Evolutionary conservation across 345 rosid genomes (phyloP).

Genomic region (Brassica rapa): DNA sequence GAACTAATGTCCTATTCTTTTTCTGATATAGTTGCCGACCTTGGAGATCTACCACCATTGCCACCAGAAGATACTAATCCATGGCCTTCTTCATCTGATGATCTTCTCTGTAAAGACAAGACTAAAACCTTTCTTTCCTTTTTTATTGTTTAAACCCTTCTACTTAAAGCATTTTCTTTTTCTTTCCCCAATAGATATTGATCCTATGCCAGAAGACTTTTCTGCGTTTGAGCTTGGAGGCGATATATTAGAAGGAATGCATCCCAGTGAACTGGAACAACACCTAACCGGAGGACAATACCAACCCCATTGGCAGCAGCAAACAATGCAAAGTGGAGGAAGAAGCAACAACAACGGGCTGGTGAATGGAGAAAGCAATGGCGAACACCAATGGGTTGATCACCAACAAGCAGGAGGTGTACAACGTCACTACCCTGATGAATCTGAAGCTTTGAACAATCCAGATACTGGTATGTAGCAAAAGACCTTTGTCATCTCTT

Average conservation of each 20-base stretch:
- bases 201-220: background rate
- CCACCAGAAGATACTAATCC: background rate
- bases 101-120: background rate
- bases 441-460: constrained; percentile 4
- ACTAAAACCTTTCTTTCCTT: background rate
- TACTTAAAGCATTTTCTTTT: constrained; percentile 6
- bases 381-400: background rate
- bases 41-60: background rate
- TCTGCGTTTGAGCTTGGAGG: background rate
- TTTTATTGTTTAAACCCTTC: background rate
- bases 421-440: background rate
- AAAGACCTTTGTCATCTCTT: too few species aligned
- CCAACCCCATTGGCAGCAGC: background rate
- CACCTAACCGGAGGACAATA: background rate
- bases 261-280: background rate
- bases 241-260: background rate
- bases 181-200: constrained; percentile 2
- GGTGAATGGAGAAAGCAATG: background rate
- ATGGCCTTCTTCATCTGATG: background rate
- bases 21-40: background rate
- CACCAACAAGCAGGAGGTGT: background rate
- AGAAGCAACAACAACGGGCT: background rate
- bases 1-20: constrained; percentile 2
- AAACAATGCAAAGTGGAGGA: too few species aligned
- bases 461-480: background rate